Base-by-base conservation (phyloP, 192 early-diverging fungal species). In the Ambispora gerdemannii region DNA sequence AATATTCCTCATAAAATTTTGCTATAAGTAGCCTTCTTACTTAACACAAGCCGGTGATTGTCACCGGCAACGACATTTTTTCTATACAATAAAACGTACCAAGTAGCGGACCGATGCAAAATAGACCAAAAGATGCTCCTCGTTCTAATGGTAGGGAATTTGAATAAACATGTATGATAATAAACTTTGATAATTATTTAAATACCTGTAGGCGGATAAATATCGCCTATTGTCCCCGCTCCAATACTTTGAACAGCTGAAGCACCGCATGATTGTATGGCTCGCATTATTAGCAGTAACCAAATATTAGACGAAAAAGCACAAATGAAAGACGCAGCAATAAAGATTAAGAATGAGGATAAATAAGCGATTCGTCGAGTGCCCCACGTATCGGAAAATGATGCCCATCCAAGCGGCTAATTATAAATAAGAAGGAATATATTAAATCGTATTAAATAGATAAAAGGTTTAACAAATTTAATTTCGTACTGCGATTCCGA, bases 221-320 rank as follows among this genome's bases (percentile, higher is more conserved):
- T 59, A 50, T 80, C 78, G 28, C 71, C 75, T 2, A 80, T 56
- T 13, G 72, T 72, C 1, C 78, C 78, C 2, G 73, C 78, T 3
- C 78, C 78, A 25, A 80, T 73, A 6, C 75, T 68, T 6, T 73
- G 49, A 4, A 73, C 75, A 11, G 71, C 70, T 24, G 71, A 73
- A 0, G 78, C 38, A 30, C 78, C 78, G 32, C 71, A 75, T 0
- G 78, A 75, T 53, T 80, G 78, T 33, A 80, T 60, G 7, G 67
- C 63, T 50, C 78, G 52, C 78, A 77, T 80, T 34, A 69, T 52
- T 25, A 80, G 70, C 32, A 80, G 73, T 49, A 80, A 20, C 73
- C 71, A 77, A 38, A 76, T 70, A 47, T 75, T 80, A 19, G 36
- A 49, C 3, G 75, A 67, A 32, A 77, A 34, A 34, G 73, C 78